These are phyloP conservation scores for Abortiporus biennis DNA, from an alignment of 1,284 basidiomycete genomes.

Conservation along the genomic window DNA sequence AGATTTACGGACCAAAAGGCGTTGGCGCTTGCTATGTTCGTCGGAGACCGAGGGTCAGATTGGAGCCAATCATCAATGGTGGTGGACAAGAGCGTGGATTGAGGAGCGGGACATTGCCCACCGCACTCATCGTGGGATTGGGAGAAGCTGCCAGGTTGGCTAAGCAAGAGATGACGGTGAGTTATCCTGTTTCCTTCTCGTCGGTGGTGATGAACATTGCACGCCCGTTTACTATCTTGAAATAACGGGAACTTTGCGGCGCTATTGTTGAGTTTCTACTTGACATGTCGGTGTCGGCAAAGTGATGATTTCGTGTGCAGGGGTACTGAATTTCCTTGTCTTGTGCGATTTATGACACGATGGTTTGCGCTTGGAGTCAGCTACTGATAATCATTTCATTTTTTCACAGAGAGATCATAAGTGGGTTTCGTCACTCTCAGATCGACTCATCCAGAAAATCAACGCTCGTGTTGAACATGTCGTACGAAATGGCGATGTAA, in stretches of 20 bases:
- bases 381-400: conserved; percentile 9
- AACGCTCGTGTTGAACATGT: conserved; percentile 84
- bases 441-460: conserved; percentile 81
- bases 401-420: conserved; percentile 72
- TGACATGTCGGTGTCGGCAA: conserved; percentile 36
- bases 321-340: conserved; percentile 70
- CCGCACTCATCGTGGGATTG: conserved; percentile 87
- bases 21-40: conserved; percentile 94
- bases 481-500: conserved; percentile 87
- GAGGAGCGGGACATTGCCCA: conserved; percentile 89
- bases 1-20: conserved; percentile 98
- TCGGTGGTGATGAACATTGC: conserved; percentile 45
- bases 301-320: conserved; percentile 71
- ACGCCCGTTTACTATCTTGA: conserved; percentile 18
- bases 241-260: conserved; percentile 23
- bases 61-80: conserved; percentile 94
- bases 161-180: conserved; percentile 86
- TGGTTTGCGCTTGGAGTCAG: conserved; percentile 5
- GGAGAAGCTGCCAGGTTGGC: conserved; percentile 95
- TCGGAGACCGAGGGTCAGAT: conserved; percentile 85
- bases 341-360: neutral
- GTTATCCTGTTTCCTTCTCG: conserved; percentile 29
- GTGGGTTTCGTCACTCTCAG: conserved; percentile 71
- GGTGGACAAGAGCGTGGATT: conserved; percentile 98
- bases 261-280: conserved; percentile 14